Evolutionary conservation across 176 grass and related monocot species (phyloP), one percentile per base, ranked within the genome.

Genomic region (Urochloa ruziziensis): DNA sequence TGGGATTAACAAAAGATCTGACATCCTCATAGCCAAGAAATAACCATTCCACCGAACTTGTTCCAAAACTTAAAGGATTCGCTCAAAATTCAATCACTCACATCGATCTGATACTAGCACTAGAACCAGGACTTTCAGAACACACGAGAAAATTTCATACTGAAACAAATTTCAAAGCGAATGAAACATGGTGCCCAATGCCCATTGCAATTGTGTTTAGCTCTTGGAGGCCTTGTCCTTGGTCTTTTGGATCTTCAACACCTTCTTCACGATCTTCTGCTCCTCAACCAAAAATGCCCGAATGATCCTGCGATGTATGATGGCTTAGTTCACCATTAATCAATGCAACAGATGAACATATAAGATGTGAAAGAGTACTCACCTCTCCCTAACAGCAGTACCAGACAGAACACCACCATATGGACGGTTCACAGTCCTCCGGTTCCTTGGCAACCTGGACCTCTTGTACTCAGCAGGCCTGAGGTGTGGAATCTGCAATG

Each of bases 201-300:
- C 29, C 77, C 79, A 53, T 23, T 40, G 69, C 42, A 79, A 54
- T 5, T 13, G 28, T 27, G 42, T 87, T 78, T 94, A 94, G 66
- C 82, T 90, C 86, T 94, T 91, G 44, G 85, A 80, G 65, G 88
- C 59, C 89, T 94, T 94, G 53, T 91, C 89, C 86, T 94, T 94
- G 7, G 80, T 79, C 80, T 94, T 94, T 47, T 94, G 89, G 77
- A 94, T 83, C 89, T 94, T 94, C 54, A 94, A 72, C 51, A 94
- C 92, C 87, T 92, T 94, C 87, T 94, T 94, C 67, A 94, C 92
- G 23, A 94, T 94, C 92, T 94, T 94, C 77, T 94, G 92, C 77
- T 94, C 92, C 84, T 94, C 92, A 0, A 94, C 92, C 68, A 94
- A 78, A 76, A 94, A 94, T 4, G 92, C 92, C 30, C 92, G 74